Evolutionary conservation across 1,139 yeast genomes (phyloP), one percentile per base, ranked within the genome.

Genomic region (Blastobotrys aristatus): DNA sequence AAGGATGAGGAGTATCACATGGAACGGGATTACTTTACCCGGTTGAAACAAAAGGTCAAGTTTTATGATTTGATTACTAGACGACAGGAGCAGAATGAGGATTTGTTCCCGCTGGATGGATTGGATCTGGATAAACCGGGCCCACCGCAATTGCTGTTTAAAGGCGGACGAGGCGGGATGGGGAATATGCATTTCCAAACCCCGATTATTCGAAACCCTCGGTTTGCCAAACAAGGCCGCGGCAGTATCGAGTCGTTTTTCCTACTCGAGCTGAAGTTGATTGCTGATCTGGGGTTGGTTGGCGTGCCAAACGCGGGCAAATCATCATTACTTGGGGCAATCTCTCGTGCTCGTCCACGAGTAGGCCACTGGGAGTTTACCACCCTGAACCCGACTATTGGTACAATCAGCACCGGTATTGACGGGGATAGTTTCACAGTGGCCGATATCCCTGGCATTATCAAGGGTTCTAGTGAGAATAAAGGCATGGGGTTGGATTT

Each of bases 291-390:
- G 51, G 98, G 97, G 0, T 71, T 92, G 10, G 96, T 92, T 20
- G 98, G 98, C 0, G 71, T 92, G 24, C 98, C 98, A 0, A 92
- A 92, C 65, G 97, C 97, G 4, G 98, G 98, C 1, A 92, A 92
- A 63, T 87, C 96, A 2, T 88, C 97, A 0, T 71, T 92, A 29
- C 67, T 92, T 43, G 71, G 95, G 48, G 90, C 95, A n/a, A 88
- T 92, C 18, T 87, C 96, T 0, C 77, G 80, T 50, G 97, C 98
- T 0, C 74, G 83, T 50, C 97, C 98, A 1, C 72, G 89, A 50
- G 88, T 92, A 11, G 98, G 97, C 0, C 95, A 89, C 64, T 92
- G 97, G 97, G 95, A 86, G 62, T 92, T 92, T 62, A 92, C 98
- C 0, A 92, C 98, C 1, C 69, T 92, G 49, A 88, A 82, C 55